Percentiles rank a stretch among this genome's conserved stretches.
phyloP scores from a whole-genome alignment of 164 flowering plant species.

The Akebia trifoliata region DNA sequence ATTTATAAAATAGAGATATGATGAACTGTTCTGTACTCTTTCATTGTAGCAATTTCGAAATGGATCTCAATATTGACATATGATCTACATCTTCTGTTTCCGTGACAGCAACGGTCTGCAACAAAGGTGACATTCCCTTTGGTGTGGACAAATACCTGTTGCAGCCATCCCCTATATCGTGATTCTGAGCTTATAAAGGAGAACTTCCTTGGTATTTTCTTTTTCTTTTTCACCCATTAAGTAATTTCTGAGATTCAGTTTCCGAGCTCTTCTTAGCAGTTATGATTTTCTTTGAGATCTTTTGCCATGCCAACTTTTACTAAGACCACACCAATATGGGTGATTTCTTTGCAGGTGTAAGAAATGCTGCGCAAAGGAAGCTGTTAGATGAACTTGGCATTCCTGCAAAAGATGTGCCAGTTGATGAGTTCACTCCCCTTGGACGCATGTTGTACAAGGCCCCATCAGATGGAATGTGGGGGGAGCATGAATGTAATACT shows the following conservation, averaged over 20 bases:
- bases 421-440: constrained; percentile 72
- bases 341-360: constrained; percentile 55
- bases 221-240: no score
- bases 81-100: constrained; percentile 4
- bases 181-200: constrained; percentile 76
- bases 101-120: constrained; percentile 94
- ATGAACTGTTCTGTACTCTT: no score
- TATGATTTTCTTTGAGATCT: neutral
- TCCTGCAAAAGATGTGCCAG: constrained; percentile 80
- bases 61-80: constrained; percentile 4
- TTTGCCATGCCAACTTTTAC: no score
- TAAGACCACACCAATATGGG: no score
- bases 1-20: neutral
- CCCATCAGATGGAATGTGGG: constrained; percentile 99
- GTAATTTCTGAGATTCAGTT: neutral
- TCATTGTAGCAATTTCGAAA: neutral
- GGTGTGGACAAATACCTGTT: constrained; percentile 99
- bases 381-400: constrained; percentile 95
- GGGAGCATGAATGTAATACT: constrained; percentile 93
- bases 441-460: constrained; percentile 96
- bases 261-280: neutral
- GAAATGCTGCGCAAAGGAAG: constrained; percentile 98
- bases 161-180: constrained; percentile 95
- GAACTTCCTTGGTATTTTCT: no score
- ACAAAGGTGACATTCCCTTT: constrained; percentile 95